Percentiles rank a stretch among this genome's conserved stretches.
These are phyloP conservation scores for Cutaneotrichosporon curvatum DNA, from an alignment of 1,284 basidiomycete species.

Conservation along the genomic window DNA sequence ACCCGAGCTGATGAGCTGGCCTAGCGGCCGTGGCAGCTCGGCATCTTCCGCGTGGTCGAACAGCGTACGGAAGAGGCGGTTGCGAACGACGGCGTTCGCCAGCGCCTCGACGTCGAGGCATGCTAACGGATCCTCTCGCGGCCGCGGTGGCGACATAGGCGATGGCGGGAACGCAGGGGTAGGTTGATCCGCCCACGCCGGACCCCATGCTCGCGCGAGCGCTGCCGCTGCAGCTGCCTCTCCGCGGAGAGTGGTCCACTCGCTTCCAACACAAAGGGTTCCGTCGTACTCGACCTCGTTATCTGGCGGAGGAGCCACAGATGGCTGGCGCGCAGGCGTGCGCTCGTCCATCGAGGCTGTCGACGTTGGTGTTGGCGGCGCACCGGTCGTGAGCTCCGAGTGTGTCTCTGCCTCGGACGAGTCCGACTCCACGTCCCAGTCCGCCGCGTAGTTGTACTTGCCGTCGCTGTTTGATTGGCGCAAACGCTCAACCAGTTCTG, in stretches of 20 bases:
- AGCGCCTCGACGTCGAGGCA: slow-evolving; percentile 8
- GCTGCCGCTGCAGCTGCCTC: slow-evolving; percentile 4
- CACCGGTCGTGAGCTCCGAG: slow-evolving; percentile 23
- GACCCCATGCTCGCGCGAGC: slow-evolving; percentile 12
- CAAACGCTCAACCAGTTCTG: slow-evolving; percentile 25
- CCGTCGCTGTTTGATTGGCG: slow-evolving; percentile 2
- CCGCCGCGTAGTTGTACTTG: slow-evolving; percentile 22
- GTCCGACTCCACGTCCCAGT: slow-evolving; percentile 25
- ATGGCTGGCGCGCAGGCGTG: slow-evolving; percentile 6
- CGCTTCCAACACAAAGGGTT: slow-evolving; percentile 23
- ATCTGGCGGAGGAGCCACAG: slow-evolving; percentile 4
- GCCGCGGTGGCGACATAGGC: slow-evolving; percentile 3
- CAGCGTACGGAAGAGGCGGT: slow-evolving; percentile 12
- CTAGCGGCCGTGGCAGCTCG: neutral
- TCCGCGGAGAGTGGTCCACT: slow-evolving; percentile 25
- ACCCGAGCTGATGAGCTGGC: slow-evolving; percentile 9
- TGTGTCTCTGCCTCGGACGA: slow-evolving; percentile 18
- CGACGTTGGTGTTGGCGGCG: slow-evolving; percentile 36
- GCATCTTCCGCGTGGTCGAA: slow-evolving; percentile 1
- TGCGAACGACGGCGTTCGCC: slow-evolving; percentile 15
- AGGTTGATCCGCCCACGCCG: slow-evolving; percentile 5
- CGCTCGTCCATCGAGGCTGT: slow-evolving; percentile 15
- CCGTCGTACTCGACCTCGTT: slow-evolving; percentile 26
- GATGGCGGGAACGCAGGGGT: neutral
- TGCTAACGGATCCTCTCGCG: neutral